These are phyloP conservation scores for Euphorbia lathyris DNA, from an alignment of 345 rosid genomes.

Conservation along the genomic window DNA sequence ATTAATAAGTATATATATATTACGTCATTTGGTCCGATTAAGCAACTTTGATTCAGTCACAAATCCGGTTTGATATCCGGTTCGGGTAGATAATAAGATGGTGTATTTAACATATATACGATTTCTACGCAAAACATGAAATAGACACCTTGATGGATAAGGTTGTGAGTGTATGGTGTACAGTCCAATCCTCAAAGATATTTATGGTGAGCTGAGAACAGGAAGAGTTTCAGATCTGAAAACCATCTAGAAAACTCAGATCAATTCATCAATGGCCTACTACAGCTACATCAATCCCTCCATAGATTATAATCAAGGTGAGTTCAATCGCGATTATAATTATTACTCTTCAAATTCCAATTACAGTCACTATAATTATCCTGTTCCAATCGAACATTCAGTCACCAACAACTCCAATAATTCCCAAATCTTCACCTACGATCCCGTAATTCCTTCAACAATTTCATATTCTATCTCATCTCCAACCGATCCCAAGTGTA, in stretches of 20 bases:
- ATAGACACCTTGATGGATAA: no score
- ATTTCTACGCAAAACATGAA: no score
- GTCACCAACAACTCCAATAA: slow-evolving; percentile 2
- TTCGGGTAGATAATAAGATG: no score
- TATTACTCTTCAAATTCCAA: slow-evolving; percentile 12
- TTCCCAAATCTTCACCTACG: not conserved
- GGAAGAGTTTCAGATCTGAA: not conserved
- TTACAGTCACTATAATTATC: slow-evolving; percentile 8
- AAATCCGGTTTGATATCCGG: no score
- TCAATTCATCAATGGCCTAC: slow-evolving; percentile 23
- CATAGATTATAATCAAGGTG: slow-evolving; percentile 9
- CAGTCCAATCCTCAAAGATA: no score
- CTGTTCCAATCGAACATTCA: slow-evolving; percentile 11
- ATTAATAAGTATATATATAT: no score
- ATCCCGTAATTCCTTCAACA: slow-evolving; percentile 12
- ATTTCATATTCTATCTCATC: slow-evolving; percentile 45
- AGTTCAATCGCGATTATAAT: not conserved
- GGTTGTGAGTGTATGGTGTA: not conserved
- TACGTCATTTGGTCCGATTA: no score
- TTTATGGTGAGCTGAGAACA: not conserved
- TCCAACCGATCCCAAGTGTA: slow-evolving; percentile 36
- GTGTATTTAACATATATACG: no score
- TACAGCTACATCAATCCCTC: slow-evolving; percentile 17
- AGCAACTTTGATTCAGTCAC: no score
- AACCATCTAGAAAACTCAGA: not conserved